Evolutionary conservation across 441 rosid species (phyloP).

Genomic region (Brassica balearica): DNA sequence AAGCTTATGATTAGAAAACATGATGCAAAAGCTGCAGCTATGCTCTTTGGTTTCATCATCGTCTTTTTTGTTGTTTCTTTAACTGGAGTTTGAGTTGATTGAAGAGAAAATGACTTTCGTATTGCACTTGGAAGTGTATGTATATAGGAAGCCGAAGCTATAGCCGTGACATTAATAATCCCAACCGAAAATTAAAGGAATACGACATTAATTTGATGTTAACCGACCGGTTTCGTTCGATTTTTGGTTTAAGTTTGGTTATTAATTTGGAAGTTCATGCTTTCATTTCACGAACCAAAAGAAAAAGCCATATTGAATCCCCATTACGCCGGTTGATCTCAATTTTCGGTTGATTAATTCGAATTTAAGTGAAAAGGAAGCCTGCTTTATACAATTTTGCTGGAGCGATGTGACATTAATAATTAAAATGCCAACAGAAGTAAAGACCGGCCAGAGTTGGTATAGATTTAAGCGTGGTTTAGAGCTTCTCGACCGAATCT

Average conservation of each 20-base stretch:
- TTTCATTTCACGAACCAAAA: not conserved
- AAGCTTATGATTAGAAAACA: slow-evolving; percentile 32
- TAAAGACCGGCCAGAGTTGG: not conserved
- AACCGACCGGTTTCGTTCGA: not conserved
- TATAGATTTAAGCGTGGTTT: slow-evolving; percentile 1
- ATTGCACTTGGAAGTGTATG: slow-evolving; percentile 19
- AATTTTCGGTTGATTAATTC: slow-evolving; percentile 6
- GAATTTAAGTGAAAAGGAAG: not conserved
- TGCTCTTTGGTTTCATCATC: slow-evolving; percentile 37
- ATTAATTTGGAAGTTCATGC: not conserved
- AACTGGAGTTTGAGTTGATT: not conserved
- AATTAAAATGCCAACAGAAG: not conserved
- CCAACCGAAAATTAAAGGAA: slow-evolving; percentile 15
- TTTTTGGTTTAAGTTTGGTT: not conserved
- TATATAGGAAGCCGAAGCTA: slow-evolving; percentile 32
- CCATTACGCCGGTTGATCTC: not conserved
- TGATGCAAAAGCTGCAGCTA: slow-evolving; percentile 24
- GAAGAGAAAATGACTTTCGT: slow-evolving; percentile 14
- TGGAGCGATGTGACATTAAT: slow-evolving; percentile 14
- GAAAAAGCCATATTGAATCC: not conserved
- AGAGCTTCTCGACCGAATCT: not conserved
- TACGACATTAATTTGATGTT: not conserved
- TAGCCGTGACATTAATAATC: slow-evolving; percentile 34
- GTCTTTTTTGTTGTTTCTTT: not conserved
- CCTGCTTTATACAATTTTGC: not conserved